Evolutionary conservation across 1,284 basidiomycete species (phyloP).

Genomic region (Boletus smithii): DNA sequence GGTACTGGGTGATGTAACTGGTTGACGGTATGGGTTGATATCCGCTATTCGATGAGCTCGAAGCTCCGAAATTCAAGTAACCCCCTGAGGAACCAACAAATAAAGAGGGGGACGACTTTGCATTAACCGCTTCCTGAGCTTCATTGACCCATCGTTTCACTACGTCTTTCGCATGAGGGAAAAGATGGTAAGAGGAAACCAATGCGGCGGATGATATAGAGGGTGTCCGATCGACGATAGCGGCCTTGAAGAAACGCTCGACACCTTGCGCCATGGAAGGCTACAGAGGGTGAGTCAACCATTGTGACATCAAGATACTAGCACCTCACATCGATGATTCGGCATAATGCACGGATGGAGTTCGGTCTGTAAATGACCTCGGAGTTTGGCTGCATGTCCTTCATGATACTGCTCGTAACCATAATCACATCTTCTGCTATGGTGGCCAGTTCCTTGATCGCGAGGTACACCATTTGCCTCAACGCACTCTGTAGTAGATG

Average conservation of each 20-base stretch:
- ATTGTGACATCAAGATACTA: constrained; percentile 6
- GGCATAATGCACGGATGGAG: constrained; percentile 92
- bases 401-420: constrained; percentile 99
- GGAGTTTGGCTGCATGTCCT: constrained; percentile 99
- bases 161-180: constrained; percentile 89
- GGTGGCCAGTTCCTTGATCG: constrained; percentile 95
- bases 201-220: constrained; percentile 96
- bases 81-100: constrained; percentile 57
- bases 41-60: constrained; percentile 50
- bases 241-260: constrained; percentile 99
- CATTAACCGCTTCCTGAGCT: constrained; percentile 92
- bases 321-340: constrained; percentile 91
- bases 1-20: constrained; percentile 96
- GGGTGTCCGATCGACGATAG: constrained; percentile 96
- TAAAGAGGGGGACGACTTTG: constrained; percentile 75
- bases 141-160: constrained; percentile 99
- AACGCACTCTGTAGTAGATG: constrained; percentile 72
- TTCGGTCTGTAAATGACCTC: constrained; percentile 99
- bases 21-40: constrained; percentile 83
- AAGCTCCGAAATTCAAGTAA: constrained; percentile 67
- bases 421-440: constrained; percentile 99
- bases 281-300: constrained; percentile 39
- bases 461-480: constrained; percentile 97
- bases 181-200: constrained; percentile 96
- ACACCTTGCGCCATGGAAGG: constrained; percentile 97